These are phyloP conservation scores for Juncus inflexus DNA, from an alignment of 176 grass and related monocot genomes.

Conservation along the genomic window DNA sequence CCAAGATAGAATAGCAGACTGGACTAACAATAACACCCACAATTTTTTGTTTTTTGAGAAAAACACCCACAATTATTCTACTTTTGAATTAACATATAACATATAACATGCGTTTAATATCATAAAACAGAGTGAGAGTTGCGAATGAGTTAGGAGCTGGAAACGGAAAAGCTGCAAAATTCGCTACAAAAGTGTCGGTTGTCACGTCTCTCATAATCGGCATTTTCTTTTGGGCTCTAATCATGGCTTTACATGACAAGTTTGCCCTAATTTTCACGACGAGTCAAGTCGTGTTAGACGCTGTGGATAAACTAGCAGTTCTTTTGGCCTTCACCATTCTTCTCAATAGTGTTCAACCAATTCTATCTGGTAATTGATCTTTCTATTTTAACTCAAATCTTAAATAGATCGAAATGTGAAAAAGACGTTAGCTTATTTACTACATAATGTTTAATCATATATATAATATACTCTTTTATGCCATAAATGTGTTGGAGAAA, in stretches of 20 bases:
- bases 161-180: conserved; percentile 72
- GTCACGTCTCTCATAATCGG: conserved; percentile 69
- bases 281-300: conserved; percentile 57
- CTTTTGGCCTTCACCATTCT: conserved; percentile 76
- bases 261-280: conserved; percentile 73
- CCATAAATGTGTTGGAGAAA: too few relatives aligned
- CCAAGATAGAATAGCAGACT: too few relatives aligned
- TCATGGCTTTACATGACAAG: conserved; percentile 76
- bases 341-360: conserved; percentile 87
- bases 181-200: conserved; percentile 66
- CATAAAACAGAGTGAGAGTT: conserved; percentile 54
- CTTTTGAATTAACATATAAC: too few relatives aligned
- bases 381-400: too few relatives aligned
- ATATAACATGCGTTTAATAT: neutral
- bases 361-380: conserved; percentile 53
- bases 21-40: too few relatives aligned
- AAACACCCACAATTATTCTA: too few relatives aligned
- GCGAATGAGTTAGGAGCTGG: conserved; percentile 87
- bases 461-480: too few relatives aligned
- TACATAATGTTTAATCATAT: too few relatives aligned
- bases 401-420: neutral
- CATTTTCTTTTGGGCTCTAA: conserved; percentile 74
- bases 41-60: too few relatives aligned
- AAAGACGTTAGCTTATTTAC: too few relatives aligned
- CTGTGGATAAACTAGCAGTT: conserved; percentile 59